Base-by-base conservation (phyloP, 2,329 filamentous ascomycete species). In the Chrysoporthe cubensis region DNA sequence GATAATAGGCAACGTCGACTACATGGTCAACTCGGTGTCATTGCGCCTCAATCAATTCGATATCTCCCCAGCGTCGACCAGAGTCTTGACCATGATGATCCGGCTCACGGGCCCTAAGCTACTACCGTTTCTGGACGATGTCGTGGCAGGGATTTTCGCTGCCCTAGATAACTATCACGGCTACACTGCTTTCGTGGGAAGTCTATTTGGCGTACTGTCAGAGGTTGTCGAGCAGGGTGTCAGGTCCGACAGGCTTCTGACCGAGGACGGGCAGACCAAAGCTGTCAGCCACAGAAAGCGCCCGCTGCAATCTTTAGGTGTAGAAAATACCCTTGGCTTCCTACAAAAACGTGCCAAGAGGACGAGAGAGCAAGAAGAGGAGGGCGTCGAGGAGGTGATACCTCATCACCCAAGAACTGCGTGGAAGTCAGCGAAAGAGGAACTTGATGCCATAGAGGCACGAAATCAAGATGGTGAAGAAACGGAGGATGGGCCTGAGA, bases 81-180 rank as follows among this genome's bases (percentile, higher is more conserved):
- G 95, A 72, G 96, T 98, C 1, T 80, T 99, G 61, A 86, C 91
- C 7, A 97, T 99, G 94, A 96, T 98, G 92, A 89, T 98, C 69
- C 89, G 88, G 37, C 85, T 99, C 16, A 93, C 94, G 21, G 96
- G 96, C 0, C 89, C 94, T 1, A 85, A 85, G 8, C 78, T 99
- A 32, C 84, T 99, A 13, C 94, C 94, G 0, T 97, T 94, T 75
- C 82, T 99, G 1, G 95, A 98, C 75, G 96, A 99, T 75, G 88
- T 97, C 0, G 89, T 98, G 3, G 91, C 90, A 4, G 95, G 93
- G 0, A 93, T 99, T 50, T 98, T 99, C 77, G 91, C 92, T 0
- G 93, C 94, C 0, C 81, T 99, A n/a, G 94, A 97, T 72, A 92
- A 93, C 74, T 99, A 96, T 74, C 96, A 99, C 74, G 96, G 96